These are phyloP conservation scores for Colletotrichum magnum DNA, from an alignment of 2,329 filamentous ascomycete genomes.

Conservation along the genomic window DNA sequence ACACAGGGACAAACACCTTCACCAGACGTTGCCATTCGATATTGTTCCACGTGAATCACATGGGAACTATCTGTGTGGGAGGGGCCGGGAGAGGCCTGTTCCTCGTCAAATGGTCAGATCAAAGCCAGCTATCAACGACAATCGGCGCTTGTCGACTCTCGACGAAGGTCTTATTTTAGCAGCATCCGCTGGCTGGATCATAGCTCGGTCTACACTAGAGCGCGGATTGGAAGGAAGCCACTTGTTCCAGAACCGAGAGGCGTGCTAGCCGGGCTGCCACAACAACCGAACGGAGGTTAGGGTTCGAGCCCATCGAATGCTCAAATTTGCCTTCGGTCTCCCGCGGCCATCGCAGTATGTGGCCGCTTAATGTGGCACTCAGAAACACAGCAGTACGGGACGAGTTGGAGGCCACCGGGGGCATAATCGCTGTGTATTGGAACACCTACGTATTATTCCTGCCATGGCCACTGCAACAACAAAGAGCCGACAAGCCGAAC, in stretches of 20 bases:
- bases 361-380: background rate
- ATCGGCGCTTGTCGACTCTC: background rate
- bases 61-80: background rate
- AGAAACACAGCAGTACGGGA: background rate
- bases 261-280: background rate
- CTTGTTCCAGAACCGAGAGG: background rate
- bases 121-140: background rate
- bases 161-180: constrained; percentile 23
- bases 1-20: background rate
- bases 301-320: background rate
- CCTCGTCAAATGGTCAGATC: too few relatives aligned
- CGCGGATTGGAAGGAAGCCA: constrained; percentile 15
- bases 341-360: background rate
- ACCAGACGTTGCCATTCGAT: too few relatives aligned
- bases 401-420: background rate
- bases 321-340: background rate
- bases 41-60: too few relatives aligned
- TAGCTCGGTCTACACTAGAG: constrained; percentile 18
- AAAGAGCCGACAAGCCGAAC: constrained; percentile 7
- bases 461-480: background rate
- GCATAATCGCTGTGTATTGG: constrained; percentile 1
- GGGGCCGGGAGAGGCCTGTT: background rate
- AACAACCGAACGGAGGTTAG: background rate
- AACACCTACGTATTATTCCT: constrained; percentile 1
- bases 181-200: background rate